Conservation (phyloP, 1,284 basidiomycete species). For the Cutaneotrichosporon sp. region DNA sequence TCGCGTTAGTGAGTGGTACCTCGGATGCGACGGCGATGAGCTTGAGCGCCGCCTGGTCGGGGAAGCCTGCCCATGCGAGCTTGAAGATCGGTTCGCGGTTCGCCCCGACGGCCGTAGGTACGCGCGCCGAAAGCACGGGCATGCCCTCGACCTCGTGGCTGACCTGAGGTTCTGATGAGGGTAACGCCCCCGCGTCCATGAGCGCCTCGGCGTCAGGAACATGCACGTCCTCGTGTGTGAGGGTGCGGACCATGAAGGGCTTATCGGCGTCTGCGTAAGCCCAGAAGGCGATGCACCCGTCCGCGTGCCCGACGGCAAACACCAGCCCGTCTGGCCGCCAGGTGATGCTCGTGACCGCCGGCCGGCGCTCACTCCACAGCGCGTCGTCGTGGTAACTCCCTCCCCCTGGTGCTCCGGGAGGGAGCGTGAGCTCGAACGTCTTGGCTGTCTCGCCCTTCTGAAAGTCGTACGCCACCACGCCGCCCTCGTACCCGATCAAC, state of each 20-base stretch:
- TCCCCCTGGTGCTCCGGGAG: constrained; percentile 77
- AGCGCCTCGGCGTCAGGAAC: constrained; percentile 53
- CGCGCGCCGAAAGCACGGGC: constrained; percentile 16
- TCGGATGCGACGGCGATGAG: constrained; percentile 27
- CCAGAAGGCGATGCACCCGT: constrained; percentile 87
- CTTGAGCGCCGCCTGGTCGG: constrained; percentile 55
- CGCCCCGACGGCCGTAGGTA: constrained; percentile 26
- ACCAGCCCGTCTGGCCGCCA: constrained; percentile 61
- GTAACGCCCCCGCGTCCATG: constrained; percentile 49
- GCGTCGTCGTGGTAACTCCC: constrained; percentile 60
- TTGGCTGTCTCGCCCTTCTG: constrained; percentile 64
- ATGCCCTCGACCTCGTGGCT: constrained; percentile 32
- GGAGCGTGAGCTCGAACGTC: constrained; percentile 66
- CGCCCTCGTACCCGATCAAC: constrained; percentile 79
- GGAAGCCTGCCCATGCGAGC: constrained; percentile 76
- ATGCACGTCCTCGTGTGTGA: constrained; percentile 58
- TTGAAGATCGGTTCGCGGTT: constrained; percentile 82
- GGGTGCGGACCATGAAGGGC: constrained; percentile 74
- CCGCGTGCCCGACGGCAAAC: constrained; percentile 63
- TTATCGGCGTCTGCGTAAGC: constrained; percentile 74
- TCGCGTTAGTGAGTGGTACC: constrained; percentile 43
- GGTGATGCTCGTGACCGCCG: constrained; percentile 69
- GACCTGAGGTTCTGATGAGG: constrained; percentile 17
- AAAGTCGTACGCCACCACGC: constrained; percentile 70
- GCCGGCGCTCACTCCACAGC: constrained; percentile 68